These are phyloP conservation scores for Endocarpon pusillum DNA, from an alignment of 495 filamentous ascomycete species.

Conservation along the genomic window DNA sequence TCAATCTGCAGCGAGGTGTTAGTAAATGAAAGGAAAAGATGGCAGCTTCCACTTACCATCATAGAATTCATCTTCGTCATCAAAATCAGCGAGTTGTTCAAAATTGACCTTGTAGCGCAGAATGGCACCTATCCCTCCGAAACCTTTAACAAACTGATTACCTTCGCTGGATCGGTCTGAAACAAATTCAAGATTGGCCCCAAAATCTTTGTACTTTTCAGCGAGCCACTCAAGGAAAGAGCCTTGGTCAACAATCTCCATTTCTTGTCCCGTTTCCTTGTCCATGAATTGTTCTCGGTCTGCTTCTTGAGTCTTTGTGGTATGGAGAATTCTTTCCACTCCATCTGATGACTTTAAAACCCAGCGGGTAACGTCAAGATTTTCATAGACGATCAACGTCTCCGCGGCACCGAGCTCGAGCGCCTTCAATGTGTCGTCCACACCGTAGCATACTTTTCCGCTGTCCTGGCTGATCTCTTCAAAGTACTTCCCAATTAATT, in stretches of 20 bases:
- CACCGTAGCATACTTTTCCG: slow-evolving; percentile 89
- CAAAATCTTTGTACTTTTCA: slow-evolving; percentile 93
- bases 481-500: slow-evolving; percentile 95
- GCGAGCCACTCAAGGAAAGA: slow-evolving; percentile 98
- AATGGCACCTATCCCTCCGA: slow-evolving; percentile 93
- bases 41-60: slow-evolving; percentile 43
- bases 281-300: slow-evolving; percentile 80
- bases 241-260: slow-evolving; percentile 72
- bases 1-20: slow-evolving; percentile 56
- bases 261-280: slow-evolving; percentile 86
- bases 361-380: slow-evolving; percentile 86
- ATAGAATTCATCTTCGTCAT: slow-evolving; percentile 98
- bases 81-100: slow-evolving; percentile 87
- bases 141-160: slow-evolving; percentile 99
- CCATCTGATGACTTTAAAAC: slow-evolving; percentile 62
- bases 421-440: slow-evolving; percentile 96
- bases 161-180: slow-evolving; percentile 92
- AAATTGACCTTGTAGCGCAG: slow-evolving; percentile 99
- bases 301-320: slow-evolving; percentile 67
- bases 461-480: slow-evolving; percentile 96
- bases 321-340: slow-evolving; percentile 58
- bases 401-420: slow-evolving; percentile 89
- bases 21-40: slow-evolving; percentile 4
- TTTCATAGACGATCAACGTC: slow-evolving; percentile 93
- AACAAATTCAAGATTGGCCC: slow-evolving; percentile 91